Base-by-base conservation (phyloP, 129 eudicot genomes). In the Artemisia annua region DNA sequence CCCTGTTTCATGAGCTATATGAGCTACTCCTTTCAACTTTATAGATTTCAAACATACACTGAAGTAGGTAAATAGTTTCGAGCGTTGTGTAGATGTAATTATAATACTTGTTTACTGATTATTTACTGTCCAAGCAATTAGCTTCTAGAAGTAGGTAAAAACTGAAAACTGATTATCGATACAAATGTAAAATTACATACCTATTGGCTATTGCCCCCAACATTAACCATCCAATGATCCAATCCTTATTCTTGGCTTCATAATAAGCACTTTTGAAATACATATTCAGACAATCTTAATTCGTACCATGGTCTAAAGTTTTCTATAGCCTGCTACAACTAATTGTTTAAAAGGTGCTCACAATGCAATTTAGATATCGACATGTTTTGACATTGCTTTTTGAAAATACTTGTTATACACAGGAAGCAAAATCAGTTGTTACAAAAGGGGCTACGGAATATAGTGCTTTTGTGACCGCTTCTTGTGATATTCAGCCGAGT, bases 1-100 rank as follows among this genome's bases (percentile, higher is more conserved):
- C 97, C 97, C 98, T 94, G 85, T 63, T 78, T 52, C 75, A 72
- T 14, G 14, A 51, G 39, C 48, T 2, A 70, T 54, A 56, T 70
- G 3, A 59, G 67, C 35, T 30, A 30, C 35, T 30, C 35, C 5
- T 30, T 30, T 30, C 35, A 30, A 30, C 35, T 30, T 30, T 30
- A 4, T 30, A 30, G 35, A 30, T 30, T 30, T 30, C 35, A 30
- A 12, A n/a, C 7, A 54, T 8, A 14, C 22, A 54, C 19, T n/a
- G 7, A 50, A 50, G 15, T 50, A 12, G 7, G 15, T 30, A 30
- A 54, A 14, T 19, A 54, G 19, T 54, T 54, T 53, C 17, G 17
- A 15, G 59, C 12, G 59, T n/a, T n/a, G 22, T 2, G 22, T 53
- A 14, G 7, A 14, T 13, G 59, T 15, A 5, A 49, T 49, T 49